These are phyloP conservation scores for Phytophthora cajani DNA, from an alignment of 352 stramenopile species.

Conservation along the genomic window DNA sequence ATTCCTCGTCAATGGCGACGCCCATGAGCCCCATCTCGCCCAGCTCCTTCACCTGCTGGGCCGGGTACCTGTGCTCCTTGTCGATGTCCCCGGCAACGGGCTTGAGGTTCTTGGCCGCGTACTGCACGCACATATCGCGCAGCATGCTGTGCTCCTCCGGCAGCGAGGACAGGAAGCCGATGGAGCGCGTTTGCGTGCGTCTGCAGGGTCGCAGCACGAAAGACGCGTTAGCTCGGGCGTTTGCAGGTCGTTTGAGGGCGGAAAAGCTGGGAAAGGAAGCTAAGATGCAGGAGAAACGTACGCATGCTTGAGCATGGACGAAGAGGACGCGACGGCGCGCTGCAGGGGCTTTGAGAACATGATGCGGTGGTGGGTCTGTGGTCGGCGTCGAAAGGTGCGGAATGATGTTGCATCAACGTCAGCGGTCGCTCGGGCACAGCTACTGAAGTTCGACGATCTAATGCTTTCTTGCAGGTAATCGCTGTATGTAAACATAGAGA, in stretches of 20 bases:
- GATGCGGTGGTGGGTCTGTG: slow-evolving; percentile 9
- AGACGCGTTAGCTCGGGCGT: slow-evolving; percentile 13
- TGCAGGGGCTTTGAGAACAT: slow-evolving; percentile 57
- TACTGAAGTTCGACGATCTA: slow-evolving; percentile 11
- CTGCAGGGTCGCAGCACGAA: slow-evolving; percentile 15
- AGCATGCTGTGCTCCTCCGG: slow-evolving; percentile 97
- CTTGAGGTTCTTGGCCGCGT: slow-evolving; percentile 94
- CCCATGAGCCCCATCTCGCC: slow-evolving; percentile 97
- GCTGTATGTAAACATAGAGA: slow-evolving; percentile 17
- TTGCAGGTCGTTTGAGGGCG: not conserved
- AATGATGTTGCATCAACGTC: slow-evolving; percentile 30
- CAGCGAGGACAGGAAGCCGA: slow-evolving; percentile 76
- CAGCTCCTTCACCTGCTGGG: slow-evolving; percentile 83
- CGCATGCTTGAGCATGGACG: slow-evolving; percentile 34
- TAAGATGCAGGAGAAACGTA: slow-evolving; percentile 9
- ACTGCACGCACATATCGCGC: slow-evolving; percentile 95
- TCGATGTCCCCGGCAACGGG: slow-evolving; percentile 93
- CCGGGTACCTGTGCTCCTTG: slow-evolving; percentile 87
- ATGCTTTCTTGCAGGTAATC: slow-evolving; percentile 7
- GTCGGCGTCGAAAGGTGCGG: slow-evolving; percentile 5
- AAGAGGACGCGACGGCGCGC: slow-evolving; percentile 28
- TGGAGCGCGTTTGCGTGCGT: slow-evolving; percentile 42
- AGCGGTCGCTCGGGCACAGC: slow-evolving; percentile 3
- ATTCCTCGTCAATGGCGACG: slow-evolving; percentile 90
- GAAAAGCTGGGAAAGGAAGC: not conserved